phyloP scores from a whole-genome alignment of 2,329 filamentous ascomycete genomes.

The Talaromyces piceae region DNA sequence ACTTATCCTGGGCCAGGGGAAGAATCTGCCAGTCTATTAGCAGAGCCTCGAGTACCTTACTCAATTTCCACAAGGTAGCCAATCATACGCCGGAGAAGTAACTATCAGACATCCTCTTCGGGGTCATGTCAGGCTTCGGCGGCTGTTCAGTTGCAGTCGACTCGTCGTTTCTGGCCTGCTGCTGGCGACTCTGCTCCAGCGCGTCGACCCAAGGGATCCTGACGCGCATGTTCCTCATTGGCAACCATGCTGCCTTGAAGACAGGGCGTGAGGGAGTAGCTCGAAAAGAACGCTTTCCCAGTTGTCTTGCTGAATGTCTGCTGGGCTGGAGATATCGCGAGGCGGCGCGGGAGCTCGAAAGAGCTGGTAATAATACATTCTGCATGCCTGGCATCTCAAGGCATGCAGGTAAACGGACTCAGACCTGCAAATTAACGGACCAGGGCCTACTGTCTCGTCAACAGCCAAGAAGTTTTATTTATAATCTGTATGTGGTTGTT shows the following conservation, averaged over 20 bases:
- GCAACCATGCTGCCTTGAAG: constrained; percentile 38
- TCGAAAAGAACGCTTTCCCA: constrained; percentile 20
- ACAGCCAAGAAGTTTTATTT: too few relatives aligned
- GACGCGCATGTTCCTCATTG: constrained; percentile 42
- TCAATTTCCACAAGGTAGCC: background rate
- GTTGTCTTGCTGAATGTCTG: background rate
- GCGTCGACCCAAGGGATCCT: constrained; percentile 65
- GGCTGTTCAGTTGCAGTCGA: constrained; percentile 12
- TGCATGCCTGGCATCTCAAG: too few relatives aligned
- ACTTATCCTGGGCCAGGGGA: constrained; percentile 65
- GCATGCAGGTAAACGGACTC: too few relatives aligned
- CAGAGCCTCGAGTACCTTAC: constrained; percentile 5
- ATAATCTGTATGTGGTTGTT: too few relatives aligned
- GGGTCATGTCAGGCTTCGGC: constrained; percentile 50
- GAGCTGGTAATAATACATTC: constrained; percentile 4
- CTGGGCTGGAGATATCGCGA: background rate
- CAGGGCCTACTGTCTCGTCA: too few relatives aligned
- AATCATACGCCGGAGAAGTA: constrained; percentile 57
- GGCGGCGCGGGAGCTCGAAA: constrained; percentile 4
- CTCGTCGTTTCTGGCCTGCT: constrained; percentile 19
- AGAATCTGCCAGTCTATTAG: constrained; percentile 44
- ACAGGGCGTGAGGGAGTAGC: constrained; percentile 19
- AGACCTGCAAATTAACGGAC: too few relatives aligned
- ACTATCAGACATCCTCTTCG: constrained; percentile 64
- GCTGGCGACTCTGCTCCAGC: constrained; percentile 46